Conservation (phyloP, 2,329 filamentous ascomycete genomes). For the Ophiostoma tasmaniense region DNA sequence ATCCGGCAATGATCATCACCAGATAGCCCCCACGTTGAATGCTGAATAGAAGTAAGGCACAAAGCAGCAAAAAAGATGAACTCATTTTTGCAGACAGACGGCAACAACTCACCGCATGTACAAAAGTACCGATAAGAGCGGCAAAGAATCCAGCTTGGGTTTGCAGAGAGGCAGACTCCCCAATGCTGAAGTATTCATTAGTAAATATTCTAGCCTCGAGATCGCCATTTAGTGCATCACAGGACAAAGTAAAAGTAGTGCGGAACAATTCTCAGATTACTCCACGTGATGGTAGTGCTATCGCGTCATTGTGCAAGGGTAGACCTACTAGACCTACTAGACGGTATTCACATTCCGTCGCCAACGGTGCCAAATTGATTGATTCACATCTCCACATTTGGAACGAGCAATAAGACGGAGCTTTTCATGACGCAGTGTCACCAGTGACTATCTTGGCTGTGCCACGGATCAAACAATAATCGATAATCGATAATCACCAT, state of each 20-base stretch:
- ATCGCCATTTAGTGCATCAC: not conserved
- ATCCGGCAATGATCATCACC: not conserved
- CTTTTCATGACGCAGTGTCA: not conserved
- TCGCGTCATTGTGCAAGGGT: not conserved
- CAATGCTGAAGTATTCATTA: not conserved
- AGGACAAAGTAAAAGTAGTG: not conserved
- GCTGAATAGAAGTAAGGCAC: not conserved
- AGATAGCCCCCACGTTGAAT: not conserved
- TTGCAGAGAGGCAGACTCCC: not conserved
- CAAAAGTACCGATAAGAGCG: not conserved
- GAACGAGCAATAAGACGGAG: not conserved
- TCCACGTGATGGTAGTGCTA: conserved; percentile 1
- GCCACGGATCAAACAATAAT: not conserved
- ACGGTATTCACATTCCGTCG: not conserved
- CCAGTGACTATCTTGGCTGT: not conserved
- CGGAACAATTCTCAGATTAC: not conserved
- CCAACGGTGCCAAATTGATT: not conserved
- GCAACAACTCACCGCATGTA: not conserved
- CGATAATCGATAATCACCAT: too few relatives aligned
- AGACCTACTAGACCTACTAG: too few relatives aligned
- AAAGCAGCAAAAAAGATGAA: not conserved
- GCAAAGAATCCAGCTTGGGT: not conserved
- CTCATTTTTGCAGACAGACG: not conserved
- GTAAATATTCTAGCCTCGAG: not conserved
- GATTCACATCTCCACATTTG: not conserved